Conservation (phyloP, 352 stramenopile species). For the Discostella stelligera region DNA sequence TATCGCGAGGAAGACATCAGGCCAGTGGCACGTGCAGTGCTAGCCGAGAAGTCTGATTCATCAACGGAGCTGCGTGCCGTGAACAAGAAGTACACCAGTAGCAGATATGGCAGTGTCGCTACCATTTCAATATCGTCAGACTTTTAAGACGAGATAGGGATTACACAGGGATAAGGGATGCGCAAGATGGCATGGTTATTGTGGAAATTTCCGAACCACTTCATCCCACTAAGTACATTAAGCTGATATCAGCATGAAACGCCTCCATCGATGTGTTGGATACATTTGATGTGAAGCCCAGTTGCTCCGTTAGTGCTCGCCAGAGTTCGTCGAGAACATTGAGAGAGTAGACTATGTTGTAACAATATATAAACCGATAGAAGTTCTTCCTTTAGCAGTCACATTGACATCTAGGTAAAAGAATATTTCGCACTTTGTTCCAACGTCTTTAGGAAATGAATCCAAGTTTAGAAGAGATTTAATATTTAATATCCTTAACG, state of each 20-base stretch:
- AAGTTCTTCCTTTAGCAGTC: too few relatives aligned
- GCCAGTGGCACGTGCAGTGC: slow-evolving; percentile 79
- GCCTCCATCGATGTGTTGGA: slow-evolving; percentile 7
- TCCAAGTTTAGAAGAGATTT: too few relatives aligned
- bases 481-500: too few relatives aligned
- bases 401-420: too few relatives aligned
- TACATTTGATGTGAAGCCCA: slow-evolving; percentile 1
- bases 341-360: too few relatives aligned
- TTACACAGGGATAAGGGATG: slow-evolving; percentile 1
- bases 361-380: too few relatives aligned
- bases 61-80: slow-evolving; percentile 81
- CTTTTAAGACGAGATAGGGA: slow-evolving; percentile 54
- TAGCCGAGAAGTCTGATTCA: slow-evolving; percentile 77
- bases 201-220: slow-evolving; percentile 13
- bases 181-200: slow-evolving; percentile 1
- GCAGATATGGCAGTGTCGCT: slow-evolving; percentile 83
- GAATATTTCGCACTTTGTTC: too few relatives aligned
- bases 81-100: slow-evolving; percentile 86
- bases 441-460: too few relatives aligned
- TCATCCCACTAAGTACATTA: slow-evolving; percentile 9
- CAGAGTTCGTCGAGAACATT: too few relatives aligned
- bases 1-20: slow-evolving; percentile 85
- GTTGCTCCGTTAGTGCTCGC: slow-evolving; percentile 1
- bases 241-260: background rate
- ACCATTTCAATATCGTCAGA: slow-evolving; percentile 67